Conservation (phyloP, 1,284 basidiomycete genomes). For the Exsudoporus floridanus region DNA sequence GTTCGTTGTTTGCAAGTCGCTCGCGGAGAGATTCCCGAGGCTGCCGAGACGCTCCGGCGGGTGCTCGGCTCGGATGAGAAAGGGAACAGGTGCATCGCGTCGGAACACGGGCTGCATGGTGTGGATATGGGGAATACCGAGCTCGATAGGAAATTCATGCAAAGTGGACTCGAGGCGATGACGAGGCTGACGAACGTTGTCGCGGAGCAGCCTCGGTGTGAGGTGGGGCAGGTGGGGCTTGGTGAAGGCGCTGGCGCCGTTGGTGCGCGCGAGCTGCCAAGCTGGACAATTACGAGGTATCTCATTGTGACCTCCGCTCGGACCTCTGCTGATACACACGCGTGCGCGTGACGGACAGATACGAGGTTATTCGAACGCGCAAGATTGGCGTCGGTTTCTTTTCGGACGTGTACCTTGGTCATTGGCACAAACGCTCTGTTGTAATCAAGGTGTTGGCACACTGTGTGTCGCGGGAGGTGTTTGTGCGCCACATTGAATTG, state of each 20-base stretch:
- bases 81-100: not conserved
- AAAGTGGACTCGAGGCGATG: conserved; percentile 50
- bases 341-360: conserved; percentile 34
- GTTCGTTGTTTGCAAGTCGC: conserved; percentile 61
- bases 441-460: conserved; percentile 57
- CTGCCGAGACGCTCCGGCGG: conserved; percentile 73
- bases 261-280: conserved; percentile 46
- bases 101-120: not conserved
- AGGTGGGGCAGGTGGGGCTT: not conserved
- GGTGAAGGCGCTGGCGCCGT: conserved; percentile 18
- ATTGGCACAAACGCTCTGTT: conserved; percentile 59
- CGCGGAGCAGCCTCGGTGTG: not conserved
- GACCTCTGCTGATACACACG: not conserved
- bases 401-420: conserved; percentile 67
- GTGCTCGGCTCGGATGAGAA: conserved; percentile 42
- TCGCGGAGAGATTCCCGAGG: conserved; percentile 72
- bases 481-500: conserved; percentile 50
- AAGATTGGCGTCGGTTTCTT: conserved; percentile 70
- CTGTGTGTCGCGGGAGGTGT: conserved; percentile 48
- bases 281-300: conserved; percentile 71
- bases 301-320: not conserved
- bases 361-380: conserved; percentile 61
- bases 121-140: conserved; percentile 4
- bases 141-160: conserved; percentile 46
- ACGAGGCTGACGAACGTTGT: conserved; percentile 40